Percentiles rank a stretch among this genome's conserved stretches.
Evolutionary conservation across 768 basidiomycete genomes (phyloP).

Genomic region (Saitozyma podzolica): DNA sequence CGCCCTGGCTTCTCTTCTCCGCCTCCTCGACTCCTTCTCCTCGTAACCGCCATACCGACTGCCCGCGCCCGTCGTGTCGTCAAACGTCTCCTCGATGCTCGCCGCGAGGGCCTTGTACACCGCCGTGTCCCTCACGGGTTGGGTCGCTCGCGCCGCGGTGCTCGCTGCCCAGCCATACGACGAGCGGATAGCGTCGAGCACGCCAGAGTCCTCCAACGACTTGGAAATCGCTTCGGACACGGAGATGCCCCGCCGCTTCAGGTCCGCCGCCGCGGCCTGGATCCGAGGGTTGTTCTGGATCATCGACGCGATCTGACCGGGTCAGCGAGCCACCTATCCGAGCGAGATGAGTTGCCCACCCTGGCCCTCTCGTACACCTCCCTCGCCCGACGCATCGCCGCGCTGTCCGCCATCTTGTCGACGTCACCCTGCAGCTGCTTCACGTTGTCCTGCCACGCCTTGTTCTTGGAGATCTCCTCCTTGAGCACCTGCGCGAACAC

Average conservation of each 20-base stretch:
- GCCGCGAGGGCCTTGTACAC: constrained; percentile 91
- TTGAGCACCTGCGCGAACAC: constrained; percentile 92
- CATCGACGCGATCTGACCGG: constrained; percentile 74
- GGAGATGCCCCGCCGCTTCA: constrained; percentile 70
- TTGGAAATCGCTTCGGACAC: constrained; percentile 85
- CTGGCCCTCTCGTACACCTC: constrained; percentile 92
- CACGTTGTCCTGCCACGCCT: constrained; percentile 93
- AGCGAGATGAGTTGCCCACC: constrained; percentile 56
- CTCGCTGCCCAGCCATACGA: constrained; percentile 82
- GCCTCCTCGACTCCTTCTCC: constrained; percentile 84
- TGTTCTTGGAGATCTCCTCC: constrained; percentile 89
- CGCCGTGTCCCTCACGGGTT: constrained; percentile 93
- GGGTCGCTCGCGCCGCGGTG: constrained; percentile 83
- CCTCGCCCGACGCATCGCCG: constrained; percentile 86
- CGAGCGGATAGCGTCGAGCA: constrained; percentile 83
- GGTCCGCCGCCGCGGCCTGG: constrained; percentile 87
- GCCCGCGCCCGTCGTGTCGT: constrained; percentile 71
- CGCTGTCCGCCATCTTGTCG: constrained; percentile 93
- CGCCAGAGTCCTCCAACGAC: constrained; percentile 89
- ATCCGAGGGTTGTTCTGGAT: constrained; percentile 94
- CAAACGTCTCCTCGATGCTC: constrained; percentile 84
- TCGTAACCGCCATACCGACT: constrained; percentile 86
- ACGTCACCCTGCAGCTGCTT: constrained; percentile 97
- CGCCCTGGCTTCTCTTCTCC: constrained; percentile 74
- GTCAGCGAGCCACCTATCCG: not conserved